Evolutionary conservation across 495 filamentous ascomycete species (phyloP).

Genomic region (Extremus antarcticus): DNA sequence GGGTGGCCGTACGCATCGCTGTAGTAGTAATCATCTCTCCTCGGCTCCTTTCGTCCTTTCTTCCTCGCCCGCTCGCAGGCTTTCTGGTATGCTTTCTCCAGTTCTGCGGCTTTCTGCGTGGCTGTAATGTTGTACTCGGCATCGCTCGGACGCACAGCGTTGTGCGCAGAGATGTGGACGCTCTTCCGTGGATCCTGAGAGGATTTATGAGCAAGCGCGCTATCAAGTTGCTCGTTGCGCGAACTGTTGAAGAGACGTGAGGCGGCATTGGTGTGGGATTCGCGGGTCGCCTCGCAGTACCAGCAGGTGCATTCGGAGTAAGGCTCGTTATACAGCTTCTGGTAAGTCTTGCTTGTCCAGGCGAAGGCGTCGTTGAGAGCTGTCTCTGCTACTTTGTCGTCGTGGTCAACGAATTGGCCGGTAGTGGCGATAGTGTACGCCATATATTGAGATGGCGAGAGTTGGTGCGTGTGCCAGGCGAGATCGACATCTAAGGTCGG

Average conservation of each 20-base stretch:
- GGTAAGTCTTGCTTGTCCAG: constrained; percentile 63
- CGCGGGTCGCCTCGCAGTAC: constrained; percentile 76
- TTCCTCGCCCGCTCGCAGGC: constrained; percentile 51
- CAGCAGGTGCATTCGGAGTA: constrained; percentile 84
- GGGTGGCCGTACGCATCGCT: constrained; percentile 43
- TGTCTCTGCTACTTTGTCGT: constrained; percentile 68
- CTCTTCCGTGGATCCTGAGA: constrained; percentile 29
- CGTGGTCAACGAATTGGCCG: constrained; percentile 62
- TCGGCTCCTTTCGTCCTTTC: constrained; percentile 42
- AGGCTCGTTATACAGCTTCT: constrained; percentile 48
- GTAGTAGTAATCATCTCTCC: constrained; percentile 41
- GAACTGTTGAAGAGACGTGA: constrained; percentile 28
- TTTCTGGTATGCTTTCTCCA: constrained; percentile 54
- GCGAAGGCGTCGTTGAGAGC: constrained; percentile 53
- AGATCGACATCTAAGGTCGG: constrained; percentile 85
- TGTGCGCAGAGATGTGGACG: constrained; percentile 67
- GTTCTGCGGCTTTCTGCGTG: constrained; percentile 29
- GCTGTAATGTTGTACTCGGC: constrained; percentile 7
- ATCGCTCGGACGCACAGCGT: constrained; percentile 33
- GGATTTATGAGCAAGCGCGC: constrained; percentile 44
- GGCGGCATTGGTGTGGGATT: constrained; percentile 42
- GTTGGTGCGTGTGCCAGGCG: constrained; percentile 63
- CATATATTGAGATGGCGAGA: constrained; percentile 55
- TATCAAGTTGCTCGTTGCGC: constrained; percentile 26
- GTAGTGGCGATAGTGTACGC: constrained; percentile 35